These are phyloP conservation scores for Fusarium bulbicola DNA, from an alignment of 2,329 filamentous ascomycete genomes.

Conservation along the genomic window DNA sequence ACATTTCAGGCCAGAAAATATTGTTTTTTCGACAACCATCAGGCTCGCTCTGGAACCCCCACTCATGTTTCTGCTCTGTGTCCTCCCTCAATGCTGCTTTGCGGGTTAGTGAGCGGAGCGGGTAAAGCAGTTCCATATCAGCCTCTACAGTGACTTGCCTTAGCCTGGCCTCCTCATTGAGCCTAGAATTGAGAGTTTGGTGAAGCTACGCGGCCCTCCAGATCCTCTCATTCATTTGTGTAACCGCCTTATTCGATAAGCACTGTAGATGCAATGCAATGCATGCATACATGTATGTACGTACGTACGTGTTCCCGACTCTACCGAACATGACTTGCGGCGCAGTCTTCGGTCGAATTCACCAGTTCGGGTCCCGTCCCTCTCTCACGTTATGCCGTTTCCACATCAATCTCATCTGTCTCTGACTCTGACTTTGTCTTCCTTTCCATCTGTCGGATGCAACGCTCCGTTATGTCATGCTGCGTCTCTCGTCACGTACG, in stretches of 20 bases:
- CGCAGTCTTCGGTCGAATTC: constrained; percentile 3
- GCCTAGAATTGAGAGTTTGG: not conserved
- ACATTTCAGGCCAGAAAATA: not conserved
- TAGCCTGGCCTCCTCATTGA: not conserved
- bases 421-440: not conserved
- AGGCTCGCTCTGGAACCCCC: constrained; percentile 2
- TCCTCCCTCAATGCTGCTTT: not conserved
- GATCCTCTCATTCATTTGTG: not conserved
- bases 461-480: constrained; percentile 23
- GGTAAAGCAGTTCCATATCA: constrained; percentile 20
- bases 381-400: constrained; percentile 11
- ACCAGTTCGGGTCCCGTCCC: constrained; percentile 12
- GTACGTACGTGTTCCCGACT: not conserved
- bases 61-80: not conserved
- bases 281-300: not conserved
- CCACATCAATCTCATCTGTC: constrained; percentile 12
- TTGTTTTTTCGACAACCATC: not conserved
- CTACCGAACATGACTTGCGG: not conserved
- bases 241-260: not conserved
- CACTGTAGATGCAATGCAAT: not conserved
- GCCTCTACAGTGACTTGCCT: constrained; percentile 5
- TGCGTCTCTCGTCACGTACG: constrained; percentile 11
- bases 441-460: constrained; percentile 5
- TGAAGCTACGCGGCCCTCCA: not conserved
- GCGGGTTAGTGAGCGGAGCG: constrained; percentile 8